Evolutionary conservation across 2,329 filamentous ascomycete genomes (phyloP).

Genomic region (Diaporthe sp.): DNA sequence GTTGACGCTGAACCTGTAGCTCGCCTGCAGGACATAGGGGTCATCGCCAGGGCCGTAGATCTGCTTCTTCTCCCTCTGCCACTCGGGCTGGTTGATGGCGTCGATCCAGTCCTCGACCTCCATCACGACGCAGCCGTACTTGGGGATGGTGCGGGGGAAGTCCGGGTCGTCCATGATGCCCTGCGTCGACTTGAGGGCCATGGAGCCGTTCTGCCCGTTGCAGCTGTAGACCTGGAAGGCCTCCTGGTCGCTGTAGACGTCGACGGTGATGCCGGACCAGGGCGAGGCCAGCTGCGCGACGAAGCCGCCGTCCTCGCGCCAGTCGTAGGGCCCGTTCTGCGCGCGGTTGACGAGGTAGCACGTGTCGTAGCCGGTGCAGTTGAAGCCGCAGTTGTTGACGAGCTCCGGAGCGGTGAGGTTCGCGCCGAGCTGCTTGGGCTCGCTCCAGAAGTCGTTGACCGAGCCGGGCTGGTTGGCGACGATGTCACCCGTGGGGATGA

Average conservation of each 20-base stretch:
- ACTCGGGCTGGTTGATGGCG: slow-evolving; percentile 91
- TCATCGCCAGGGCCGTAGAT: slow-evolving; percentile 70
- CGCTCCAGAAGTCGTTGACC: slow-evolving; percentile 86
- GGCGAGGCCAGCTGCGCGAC: slow-evolving; percentile 77
- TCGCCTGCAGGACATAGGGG: slow-evolving; percentile 73
- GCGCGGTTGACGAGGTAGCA: slow-evolving; percentile 78
- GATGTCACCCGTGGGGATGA: slow-evolving; percentile 83
- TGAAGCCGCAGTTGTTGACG: slow-evolving; percentile 80
- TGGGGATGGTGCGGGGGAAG: slow-evolving; percentile 72
- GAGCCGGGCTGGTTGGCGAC: slow-evolving; percentile 74
- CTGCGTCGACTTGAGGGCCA: slow-evolving; percentile 78
- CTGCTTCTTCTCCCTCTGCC: slow-evolving; percentile 76
- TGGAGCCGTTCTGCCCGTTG: slow-evolving; percentile 78
- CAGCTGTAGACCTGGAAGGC: slow-evolving; percentile 93
- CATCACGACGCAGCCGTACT: slow-evolving; percentile 90
- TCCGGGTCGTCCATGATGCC: slow-evolving; percentile 67
- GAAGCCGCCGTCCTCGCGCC: slow-evolving; percentile 68
- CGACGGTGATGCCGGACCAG: slow-evolving; percentile 86
- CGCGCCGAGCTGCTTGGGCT: slow-evolving; percentile 82
- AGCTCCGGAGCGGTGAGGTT: slow-evolving; percentile 74
- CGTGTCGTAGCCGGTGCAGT: slow-evolving; percentile 86
- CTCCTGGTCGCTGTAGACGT: slow-evolving; percentile 86
- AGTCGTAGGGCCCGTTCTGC: slow-evolving; percentile 69
- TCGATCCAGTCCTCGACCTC: slow-evolving; percentile 97
- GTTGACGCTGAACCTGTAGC: slow-evolving; percentile 70